phyloP scores from a whole-genome alignment of 1,284 basidiomycete species.

The Singerocomus rubriflavus region DNA sequence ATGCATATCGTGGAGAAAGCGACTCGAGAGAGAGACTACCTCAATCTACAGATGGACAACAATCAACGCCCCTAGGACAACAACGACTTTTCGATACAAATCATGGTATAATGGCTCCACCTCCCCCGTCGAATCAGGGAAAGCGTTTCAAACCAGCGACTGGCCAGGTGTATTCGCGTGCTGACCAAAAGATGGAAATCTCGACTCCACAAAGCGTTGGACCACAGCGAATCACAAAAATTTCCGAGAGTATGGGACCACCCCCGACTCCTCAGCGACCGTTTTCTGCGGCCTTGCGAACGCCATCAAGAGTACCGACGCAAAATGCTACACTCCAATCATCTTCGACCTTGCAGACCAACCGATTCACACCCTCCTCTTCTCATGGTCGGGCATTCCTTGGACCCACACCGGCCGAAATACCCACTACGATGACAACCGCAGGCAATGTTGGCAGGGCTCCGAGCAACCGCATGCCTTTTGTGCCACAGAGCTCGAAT shows the following conservation, averaged over 20 bases:
- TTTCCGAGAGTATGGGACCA: slow-evolving; percentile 24
- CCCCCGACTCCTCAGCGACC: slow-evolving; percentile 30
- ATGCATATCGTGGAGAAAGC: slow-evolving; percentile 50
- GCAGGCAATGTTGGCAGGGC: slow-evolving; percentile 9
- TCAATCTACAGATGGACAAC: slow-evolving; percentile 37
- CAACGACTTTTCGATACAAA: slow-evolving; percentile 10
- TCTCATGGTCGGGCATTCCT: slow-evolving; percentile 20
- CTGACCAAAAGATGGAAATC: slow-evolving; percentile 10
- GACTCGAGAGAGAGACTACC: slow-evolving; percentile 37
- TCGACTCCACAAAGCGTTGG: slow-evolving; percentile 7
- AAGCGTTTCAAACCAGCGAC: slow-evolving; percentile 29
- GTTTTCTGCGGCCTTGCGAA: slow-evolving; percentile 26
- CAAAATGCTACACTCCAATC: slow-evolving; percentile 13
- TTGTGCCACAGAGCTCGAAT: slow-evolving; percentile 37
- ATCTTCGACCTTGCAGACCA: slow-evolving; percentile 22
- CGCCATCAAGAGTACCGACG: slow-evolving; percentile 14
- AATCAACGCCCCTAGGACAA: slow-evolving; percentile 29
- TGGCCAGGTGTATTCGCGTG: slow-evolving; percentile 6
- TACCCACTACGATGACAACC: slow-evolving; percentile 2
- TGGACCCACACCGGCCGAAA: slow-evolving; percentile 1
- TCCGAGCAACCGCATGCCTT: slow-evolving; percentile 46
- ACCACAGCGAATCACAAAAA: slow-evolving; percentile 12
- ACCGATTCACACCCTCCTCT: slow-evolving; percentile 29
- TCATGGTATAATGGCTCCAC: slow-evolving; percentile 24
- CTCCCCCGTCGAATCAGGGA: slow-evolving; percentile 22